Evolutionary conservation across 306 rosid species (phyloP).

Genomic region (Astragalus glycyphyllos): DNA sequence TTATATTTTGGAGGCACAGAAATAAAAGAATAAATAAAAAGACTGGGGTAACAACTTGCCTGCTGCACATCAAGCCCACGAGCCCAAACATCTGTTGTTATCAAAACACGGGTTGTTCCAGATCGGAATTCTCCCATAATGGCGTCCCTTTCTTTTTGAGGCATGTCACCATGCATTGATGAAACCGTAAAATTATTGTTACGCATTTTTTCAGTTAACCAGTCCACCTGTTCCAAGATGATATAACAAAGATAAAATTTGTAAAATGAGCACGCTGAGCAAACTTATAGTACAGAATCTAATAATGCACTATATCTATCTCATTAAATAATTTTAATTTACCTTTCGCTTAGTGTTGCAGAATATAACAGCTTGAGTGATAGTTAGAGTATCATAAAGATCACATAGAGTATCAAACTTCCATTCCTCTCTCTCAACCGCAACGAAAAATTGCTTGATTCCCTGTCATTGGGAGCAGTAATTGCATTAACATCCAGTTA

Average conservation of each 20-base stretch:
- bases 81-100: constrained; percentile 99
- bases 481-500: constrained; percentile 35
- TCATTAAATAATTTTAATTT: constrained; percentile 19
- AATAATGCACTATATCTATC: constrained; percentile 3
- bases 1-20: constrained; percentile 4
- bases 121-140: constrained; percentile 91
- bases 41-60: constrained; percentile 57
- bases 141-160: constrained; percentile 96
- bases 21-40: background rate
- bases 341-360: constrained; percentile 98
- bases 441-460: constrained; percentile 97
- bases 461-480: constrained; percentile 61
- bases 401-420: constrained; percentile 96
- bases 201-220: constrained; percentile 98
- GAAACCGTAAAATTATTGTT: constrained; percentile 92
- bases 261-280: background rate
- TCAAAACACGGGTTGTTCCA: constrained; percentile 92
- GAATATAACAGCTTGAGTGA: constrained; percentile 98
- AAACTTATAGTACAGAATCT: constrained; percentile 5
- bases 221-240: constrained; percentile 74
- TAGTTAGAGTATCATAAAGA: constrained; percentile 95
- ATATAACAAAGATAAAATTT: background rate
- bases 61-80: constrained; percentile 99
- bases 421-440: constrained; percentile 98
- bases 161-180: constrained; percentile 99